These are phyloP conservation scores for Raddia distichophylla DNA, from an alignment of 176 grass and related monocot species.

Conservation along the genomic window DNA sequence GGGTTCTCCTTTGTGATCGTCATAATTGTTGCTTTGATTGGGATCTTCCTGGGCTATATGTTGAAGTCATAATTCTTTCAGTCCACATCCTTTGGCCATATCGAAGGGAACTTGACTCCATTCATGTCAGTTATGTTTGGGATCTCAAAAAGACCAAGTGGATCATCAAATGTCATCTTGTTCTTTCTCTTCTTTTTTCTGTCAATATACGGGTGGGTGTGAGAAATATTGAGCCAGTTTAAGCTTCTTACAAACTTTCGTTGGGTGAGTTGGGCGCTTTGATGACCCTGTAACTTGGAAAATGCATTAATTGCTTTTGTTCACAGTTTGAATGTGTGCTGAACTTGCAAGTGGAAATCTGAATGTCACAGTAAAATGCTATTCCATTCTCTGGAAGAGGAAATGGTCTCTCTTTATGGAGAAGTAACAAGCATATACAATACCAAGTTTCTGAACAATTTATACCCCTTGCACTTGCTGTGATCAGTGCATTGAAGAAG, in stretches of 20 bases:
- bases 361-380: background rate
- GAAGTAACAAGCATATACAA: background rate
- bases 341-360: slow-evolving; percentile 9
- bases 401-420: background rate
- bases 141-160: slow-evolving; percentile 35
- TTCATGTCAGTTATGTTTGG: slow-evolving; percentile 44
- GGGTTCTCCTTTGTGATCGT: slow-evolving; percentile 66
- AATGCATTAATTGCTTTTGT: slow-evolving; percentile 36
- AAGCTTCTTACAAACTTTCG: slow-evolving; percentile 43
- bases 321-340: slow-evolving; percentile 19
- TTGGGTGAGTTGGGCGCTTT: slow-evolving; percentile 34
- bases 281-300: slow-evolving; percentile 41
- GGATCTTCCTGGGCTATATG: slow-evolving; percentile 63
- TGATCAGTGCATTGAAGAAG: slow-evolving; percentile 1
- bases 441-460: background rate
- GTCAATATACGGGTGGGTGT: slow-evolving; percentile 52
- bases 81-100: slow-evolving; percentile 4
- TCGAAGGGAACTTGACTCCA: slow-evolving; percentile 28
- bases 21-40: slow-evolving; percentile 64
- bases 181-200: slow-evolving; percentile 48
- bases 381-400: background rate
- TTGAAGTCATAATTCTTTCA: slow-evolving; percentile 62
- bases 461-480: too few relatives aligned
- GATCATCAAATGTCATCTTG: slow-evolving; percentile 36
- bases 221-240: slow-evolving; percentile 51